Evolutionary conservation across 1,284 basidiomycete genomes (phyloP).

Genomic region (Cryptococcus deneoformans): DNA sequence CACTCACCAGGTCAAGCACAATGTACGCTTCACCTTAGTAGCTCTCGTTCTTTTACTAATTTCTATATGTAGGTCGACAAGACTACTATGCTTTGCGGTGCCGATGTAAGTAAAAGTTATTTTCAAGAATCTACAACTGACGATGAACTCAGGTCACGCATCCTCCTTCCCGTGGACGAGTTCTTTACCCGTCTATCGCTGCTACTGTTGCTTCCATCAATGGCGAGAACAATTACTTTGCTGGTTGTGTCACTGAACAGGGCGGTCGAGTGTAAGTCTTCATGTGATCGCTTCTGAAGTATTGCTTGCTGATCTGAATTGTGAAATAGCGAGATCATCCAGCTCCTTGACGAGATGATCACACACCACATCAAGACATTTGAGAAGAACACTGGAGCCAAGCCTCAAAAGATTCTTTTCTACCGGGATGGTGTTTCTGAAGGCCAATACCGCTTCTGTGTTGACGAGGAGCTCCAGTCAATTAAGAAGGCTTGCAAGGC

Average conservation of each 20-base stretch:
- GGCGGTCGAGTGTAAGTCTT: conserved; percentile 35
- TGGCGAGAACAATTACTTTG: conserved; percentile 44
- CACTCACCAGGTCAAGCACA: conserved; percentile 46
- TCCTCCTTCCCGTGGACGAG: conserved; percentile 31
- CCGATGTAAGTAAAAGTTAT: conserved; percentile 22
- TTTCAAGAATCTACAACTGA: not conserved
- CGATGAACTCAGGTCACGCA: conserved; percentile 18
- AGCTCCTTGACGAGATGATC: conserved; percentile 33
- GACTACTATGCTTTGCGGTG: conserved; percentile 51
- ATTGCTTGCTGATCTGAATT: too few relatives aligned
- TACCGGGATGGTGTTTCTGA: conserved; percentile 55
- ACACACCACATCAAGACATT: conserved; percentile 31
- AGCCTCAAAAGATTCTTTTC: conserved; percentile 48
- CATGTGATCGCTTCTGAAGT: not conserved
- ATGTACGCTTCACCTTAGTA: not conserved
- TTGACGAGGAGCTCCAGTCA: conserved; percentile 42
- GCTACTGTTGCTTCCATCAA: conserved; percentile 50
- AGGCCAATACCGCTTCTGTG: conserved; percentile 51
- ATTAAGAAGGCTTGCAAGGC: conserved; percentile 23
- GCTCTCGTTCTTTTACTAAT: too few relatives aligned
- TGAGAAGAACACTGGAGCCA: conserved; percentile 33
- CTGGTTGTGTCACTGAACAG: conserved; percentile 50
- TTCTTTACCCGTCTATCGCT: conserved; percentile 51
- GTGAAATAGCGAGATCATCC: conserved; percentile 24
- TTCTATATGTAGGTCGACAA: conserved; percentile 23